These are phyloP conservation scores for Narthecium ossifragum DNA, from an alignment of 106 monocot genomes.

Conservation along the genomic window DNA sequence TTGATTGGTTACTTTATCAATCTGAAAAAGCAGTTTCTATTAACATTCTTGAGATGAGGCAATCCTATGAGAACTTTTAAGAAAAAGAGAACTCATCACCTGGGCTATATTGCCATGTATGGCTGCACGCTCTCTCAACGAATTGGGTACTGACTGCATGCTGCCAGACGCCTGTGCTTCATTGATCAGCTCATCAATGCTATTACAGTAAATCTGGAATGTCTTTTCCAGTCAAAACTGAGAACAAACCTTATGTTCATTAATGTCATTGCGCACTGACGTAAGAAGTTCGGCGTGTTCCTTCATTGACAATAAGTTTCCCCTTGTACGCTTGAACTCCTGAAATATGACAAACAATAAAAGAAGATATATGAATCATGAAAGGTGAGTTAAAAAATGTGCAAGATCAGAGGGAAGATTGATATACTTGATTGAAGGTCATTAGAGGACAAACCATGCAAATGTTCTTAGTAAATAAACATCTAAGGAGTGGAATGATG, in stretches of 20 bases:
- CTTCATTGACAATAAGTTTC: constrained; percentile 25
- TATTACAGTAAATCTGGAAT: neutral
- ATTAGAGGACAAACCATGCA: too few species aligned
- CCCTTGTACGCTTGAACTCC: constrained; percentile 40
- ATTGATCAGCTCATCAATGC: neutral
- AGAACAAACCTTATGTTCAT: constrained; percentile 28
- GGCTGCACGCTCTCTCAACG: constrained; percentile 34
- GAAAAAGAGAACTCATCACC: constrained; percentile 2
- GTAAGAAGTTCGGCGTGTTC: constrained; percentile 43
- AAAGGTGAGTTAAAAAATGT: too few species aligned
- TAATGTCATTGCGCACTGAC: constrained; percentile 37
- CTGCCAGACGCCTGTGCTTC: constrained; percentile 13
- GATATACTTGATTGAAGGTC: too few species aligned
- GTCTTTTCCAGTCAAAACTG: neutral
- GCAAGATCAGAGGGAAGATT: too few species aligned
- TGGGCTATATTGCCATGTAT: constrained; percentile 34
- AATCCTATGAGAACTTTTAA: neutral
- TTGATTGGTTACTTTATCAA: constrained; percentile 34
- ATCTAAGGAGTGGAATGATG: too few species aligned
- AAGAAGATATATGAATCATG: too few species aligned
- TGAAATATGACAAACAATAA: too few species aligned
- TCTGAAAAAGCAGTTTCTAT: constrained; percentile 8
- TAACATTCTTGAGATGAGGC: neutral
- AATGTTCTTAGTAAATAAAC: too few species aligned
- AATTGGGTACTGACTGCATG: constrained; percentile 11